Evolutionary conservation across 2,329 filamentous ascomycete genomes (phyloP), one percentile per base, ranked within the genome.

Genomic region (Triangularia setosa): DNA sequence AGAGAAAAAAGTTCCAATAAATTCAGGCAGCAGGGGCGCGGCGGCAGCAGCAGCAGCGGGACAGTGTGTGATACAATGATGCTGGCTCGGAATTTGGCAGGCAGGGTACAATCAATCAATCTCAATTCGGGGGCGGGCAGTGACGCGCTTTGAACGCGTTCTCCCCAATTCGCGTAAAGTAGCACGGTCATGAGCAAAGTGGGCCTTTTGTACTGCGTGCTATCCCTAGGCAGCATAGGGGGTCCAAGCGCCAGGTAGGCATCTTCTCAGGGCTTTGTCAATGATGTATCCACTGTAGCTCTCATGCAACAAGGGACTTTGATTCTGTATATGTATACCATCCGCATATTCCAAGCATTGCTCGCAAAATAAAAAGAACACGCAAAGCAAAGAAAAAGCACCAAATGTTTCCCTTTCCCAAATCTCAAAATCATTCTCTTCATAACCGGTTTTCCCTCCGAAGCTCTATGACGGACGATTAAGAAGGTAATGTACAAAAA

Each of bases 121-220:
- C 30, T 33, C 40, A 53, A 28, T 14, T 23, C 14, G 18, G 25
- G 23, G 44, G 25, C 33, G 12, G 25, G 12, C 33, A 18, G 18
- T 67, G 69, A 70, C 70, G 67, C 70, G 70, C 63, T 65, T 14
- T n/a, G 2, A 35, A 70, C 69, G 69, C 69, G 69, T 66, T 64
- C 63, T 62, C 30, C 59, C 30, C 21, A 69, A 64, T 57, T 67
- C 67, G 65, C 68, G 68, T 67, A 67, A 67, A 69, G 59, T 67
- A 59, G 61, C 54, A 35, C 40, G 56, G 67, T 67, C 69, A 65
- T 65, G 65, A 65, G 54, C 35, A 48, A 23, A 48, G 40, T 48
- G 40, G 40, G 18, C 18, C 55, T 8, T 12, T 35, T 14, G 2
- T 33, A n/a, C n/a, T n/a, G n/a, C n/a, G n/a, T n/a, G n/a, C n/a